A percentile compares a stretch with the other conserved stretches of the same genome.
Evolutionary conservation across 1,284 basidiomycete species (phyloP).

Genomic region (Cryptococcus sp.): DNA sequence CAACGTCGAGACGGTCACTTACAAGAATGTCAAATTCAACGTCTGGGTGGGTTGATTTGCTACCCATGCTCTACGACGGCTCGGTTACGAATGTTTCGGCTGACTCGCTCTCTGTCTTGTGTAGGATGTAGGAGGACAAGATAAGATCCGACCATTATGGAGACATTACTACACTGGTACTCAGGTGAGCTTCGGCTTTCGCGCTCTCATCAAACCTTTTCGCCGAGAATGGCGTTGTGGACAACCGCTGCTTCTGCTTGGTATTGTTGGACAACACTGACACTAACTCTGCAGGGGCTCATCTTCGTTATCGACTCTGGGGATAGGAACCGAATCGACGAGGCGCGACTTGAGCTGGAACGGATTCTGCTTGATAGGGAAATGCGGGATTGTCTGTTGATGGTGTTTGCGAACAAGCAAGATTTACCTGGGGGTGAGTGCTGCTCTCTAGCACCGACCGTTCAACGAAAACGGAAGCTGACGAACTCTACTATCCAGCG

Average conservation of each 20-base stretch:
- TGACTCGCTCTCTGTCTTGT: not conserved
- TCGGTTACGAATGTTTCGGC: not conserved
- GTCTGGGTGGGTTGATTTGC: slow-evolving; percentile 69
- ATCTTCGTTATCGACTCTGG: slow-evolving; percentile 69
- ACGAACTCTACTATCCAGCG: slow-evolving; percentile 58
- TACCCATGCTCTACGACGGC: not conserved
- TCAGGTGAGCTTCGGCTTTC: slow-evolving; percentile 37
- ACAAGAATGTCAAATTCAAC: slow-evolving; percentile 99
- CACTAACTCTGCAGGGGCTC: slow-evolving; percentile 56
- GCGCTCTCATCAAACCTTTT: not conserved
- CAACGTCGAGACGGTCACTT: slow-evolving; percentile 99
- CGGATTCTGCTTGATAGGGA: slow-evolving; percentile 95
- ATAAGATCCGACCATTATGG: slow-evolving; percentile 98
- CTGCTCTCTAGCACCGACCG: not conserved
- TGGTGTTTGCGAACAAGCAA: slow-evolving; percentile 99
- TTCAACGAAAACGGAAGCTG: not conserved
- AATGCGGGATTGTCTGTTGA: slow-evolving; percentile 94
- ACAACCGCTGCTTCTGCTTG: not conserved
- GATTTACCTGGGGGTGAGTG: slow-evolving; percentile 89
- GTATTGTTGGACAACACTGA: slow-evolving; percentile 34
- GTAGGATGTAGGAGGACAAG: slow-evolving; percentile 94
- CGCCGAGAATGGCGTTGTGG: not conserved
- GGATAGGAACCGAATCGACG: slow-evolving; percentile 92
- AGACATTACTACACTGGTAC: slow-evolving; percentile 84
- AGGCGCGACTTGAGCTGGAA: slow-evolving; percentile 94